These are phyloP conservation scores for Epichloe bromicola DNA, from an alignment of 2,329 filamentous ascomycete genomes.

Conservation along the genomic window DNA sequence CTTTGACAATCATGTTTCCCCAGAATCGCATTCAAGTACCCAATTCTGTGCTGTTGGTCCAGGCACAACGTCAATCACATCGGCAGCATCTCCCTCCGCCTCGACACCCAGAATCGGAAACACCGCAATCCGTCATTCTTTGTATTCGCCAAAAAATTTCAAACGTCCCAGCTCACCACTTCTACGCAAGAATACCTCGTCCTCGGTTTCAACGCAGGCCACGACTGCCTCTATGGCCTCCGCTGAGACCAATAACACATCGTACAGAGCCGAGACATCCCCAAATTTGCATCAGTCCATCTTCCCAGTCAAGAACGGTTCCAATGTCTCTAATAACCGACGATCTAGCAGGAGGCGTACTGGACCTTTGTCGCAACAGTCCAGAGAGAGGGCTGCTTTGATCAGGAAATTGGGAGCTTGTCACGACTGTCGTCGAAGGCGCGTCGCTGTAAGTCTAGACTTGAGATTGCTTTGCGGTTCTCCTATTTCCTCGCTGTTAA, in stretches of 20 bases:
- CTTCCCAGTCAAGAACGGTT: constrained; percentile 42
- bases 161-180: constrained; percentile 19
- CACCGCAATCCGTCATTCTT: constrained; percentile 2
- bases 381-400: constrained; percentile 45
- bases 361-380: constrained; percentile 43
- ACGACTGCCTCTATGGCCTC: constrained; percentile 30
- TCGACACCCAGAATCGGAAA: constrained; percentile 7
- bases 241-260: constrained; percentile 35
- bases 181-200: constrained; percentile 35
- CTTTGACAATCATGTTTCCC: background rate
- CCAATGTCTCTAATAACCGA: constrained; percentile 38
- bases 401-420: constrained; percentile 48
- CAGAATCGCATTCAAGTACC: background rate
- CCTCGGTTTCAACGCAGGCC: constrained; percentile 39
- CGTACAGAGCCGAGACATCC: constrained; percentile 40
- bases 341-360: constrained; percentile 45
- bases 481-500: no score
- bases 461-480: background rate
- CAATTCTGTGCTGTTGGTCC: constrained; percentile 7
- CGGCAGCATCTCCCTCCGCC: constrained; percentile 14
- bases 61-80: constrained; percentile 8
- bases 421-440: constrained; percentile 39
- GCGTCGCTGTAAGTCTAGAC: constrained; percentile 41
- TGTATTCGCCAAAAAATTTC: constrained; percentile 8
- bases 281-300: constrained; percentile 36